Conservation (phyloP, 1,139 yeast genomes). For the Taphrina wiesneri region DNA sequence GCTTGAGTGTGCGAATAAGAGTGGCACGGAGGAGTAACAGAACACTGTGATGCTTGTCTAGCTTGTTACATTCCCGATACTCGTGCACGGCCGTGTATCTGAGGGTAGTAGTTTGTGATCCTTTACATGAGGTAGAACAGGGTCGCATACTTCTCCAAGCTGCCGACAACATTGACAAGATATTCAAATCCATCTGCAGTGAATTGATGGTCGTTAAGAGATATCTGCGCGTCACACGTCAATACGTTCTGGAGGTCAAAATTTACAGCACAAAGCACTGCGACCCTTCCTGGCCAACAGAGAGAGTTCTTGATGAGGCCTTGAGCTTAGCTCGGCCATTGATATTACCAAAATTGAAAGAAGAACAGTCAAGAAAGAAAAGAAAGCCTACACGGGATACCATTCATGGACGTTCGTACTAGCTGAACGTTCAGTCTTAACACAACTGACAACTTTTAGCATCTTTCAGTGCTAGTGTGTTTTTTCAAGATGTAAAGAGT, state of each 20-base stretch:
- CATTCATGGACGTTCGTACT: conserved; percentile 11
- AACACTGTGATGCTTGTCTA: too few relatives aligned
- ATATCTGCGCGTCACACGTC: conserved; percentile 33
- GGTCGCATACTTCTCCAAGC: too few relatives aligned
- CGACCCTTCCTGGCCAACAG: conserved; percentile 2
- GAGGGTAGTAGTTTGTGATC: too few relatives aligned
- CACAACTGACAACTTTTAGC: neutral
- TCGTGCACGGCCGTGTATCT: too few relatives aligned
- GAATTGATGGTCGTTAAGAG: conserved; percentile 2
- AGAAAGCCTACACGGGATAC: conserved; percentile 26
- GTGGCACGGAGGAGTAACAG: too few relatives aligned
- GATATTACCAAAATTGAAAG: conserved; percentile 28
- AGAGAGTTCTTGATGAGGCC: conserved; percentile 1
- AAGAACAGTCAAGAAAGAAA: conserved; percentile 27
- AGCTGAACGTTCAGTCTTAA: neutral
- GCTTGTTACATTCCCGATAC: too few relatives aligned
- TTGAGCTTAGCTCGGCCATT: conserved; percentile 16
- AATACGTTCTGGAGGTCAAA: conserved; percentile 26
- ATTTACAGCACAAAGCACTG: neutral
- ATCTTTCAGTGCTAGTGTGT: conserved; percentile 27
- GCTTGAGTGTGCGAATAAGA: too few relatives aligned
- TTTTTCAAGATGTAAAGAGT: conserved; percentile 11
- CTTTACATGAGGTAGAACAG: too few relatives aligned
- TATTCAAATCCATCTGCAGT: too few relatives aligned
- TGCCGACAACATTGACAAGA: too few relatives aligned